phyloP scores from a whole-genome alignment of 106 monocot genomes.

The Dendrobium huoshanense region DNA sequence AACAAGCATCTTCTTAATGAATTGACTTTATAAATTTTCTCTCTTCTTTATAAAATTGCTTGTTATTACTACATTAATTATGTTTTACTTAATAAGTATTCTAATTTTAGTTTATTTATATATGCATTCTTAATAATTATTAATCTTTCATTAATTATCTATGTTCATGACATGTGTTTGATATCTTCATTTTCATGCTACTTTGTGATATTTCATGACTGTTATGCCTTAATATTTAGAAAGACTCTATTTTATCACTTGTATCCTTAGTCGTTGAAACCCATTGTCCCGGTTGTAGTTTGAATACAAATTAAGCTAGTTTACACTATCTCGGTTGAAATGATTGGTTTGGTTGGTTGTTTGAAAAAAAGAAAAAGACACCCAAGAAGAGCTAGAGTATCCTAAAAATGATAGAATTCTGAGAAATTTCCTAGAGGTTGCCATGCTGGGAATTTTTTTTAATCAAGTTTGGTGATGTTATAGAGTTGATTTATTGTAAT shows the following conservation, averaged over 20 bases:
- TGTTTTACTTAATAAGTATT: neutral
- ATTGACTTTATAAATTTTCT: neutral
- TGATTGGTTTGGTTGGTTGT: no score
- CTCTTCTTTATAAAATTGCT: neutral
- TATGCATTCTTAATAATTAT: neutral
- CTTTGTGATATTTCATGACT: neutral
- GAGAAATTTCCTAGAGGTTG: no score
- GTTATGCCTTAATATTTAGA: neutral
- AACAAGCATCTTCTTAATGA: neutral
- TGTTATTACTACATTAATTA: neutral
- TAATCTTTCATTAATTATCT: neutral
- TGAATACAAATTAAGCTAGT: no score
- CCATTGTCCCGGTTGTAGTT: no score
- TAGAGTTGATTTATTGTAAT: neutral
- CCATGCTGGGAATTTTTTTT: neutral
- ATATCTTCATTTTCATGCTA: no score
- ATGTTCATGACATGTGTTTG: no score
- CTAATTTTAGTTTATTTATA: neutral
- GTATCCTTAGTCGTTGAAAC: no score
- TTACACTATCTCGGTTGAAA: no score
- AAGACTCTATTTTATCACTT: neutral
- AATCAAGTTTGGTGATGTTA: neutral
- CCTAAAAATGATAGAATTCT: no score
- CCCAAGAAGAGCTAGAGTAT: no score
- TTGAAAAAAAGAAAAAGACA: no score